Evolutionary conservation across 148 eudicot species (phyloP).

Genomic region (Drosera capensis): DNA sequence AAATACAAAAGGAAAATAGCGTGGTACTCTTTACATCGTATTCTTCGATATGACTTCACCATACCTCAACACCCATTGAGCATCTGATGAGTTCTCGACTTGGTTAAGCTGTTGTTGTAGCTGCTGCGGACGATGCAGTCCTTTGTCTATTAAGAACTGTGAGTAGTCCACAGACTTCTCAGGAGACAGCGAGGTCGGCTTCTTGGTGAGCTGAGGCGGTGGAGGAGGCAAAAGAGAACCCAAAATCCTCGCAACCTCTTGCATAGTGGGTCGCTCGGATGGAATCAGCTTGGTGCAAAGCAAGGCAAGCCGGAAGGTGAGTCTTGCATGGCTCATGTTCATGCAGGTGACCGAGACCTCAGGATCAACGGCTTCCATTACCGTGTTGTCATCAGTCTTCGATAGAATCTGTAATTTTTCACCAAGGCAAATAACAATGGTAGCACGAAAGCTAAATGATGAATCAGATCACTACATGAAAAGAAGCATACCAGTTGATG

Average conservation of each 20-base stretch:
- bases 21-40: background rate
- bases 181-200: conserved; percentile 10
- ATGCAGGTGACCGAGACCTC: conserved; percentile 51
- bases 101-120: conserved; percentile 6
- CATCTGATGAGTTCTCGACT: conserved; percentile 39
- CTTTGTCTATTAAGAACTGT: conserved; percentile 19
- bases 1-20: background rate
- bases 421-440: background rate
- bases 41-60: conserved; percentile 40
- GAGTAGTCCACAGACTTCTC: conserved; percentile 24
- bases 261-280: conserved; percentile 59
- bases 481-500: conserved; percentile 47
- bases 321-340: conserved; percentile 25
- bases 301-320: conserved; percentile 49
- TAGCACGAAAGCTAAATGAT: background rate
- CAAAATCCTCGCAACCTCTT: conserved; percentile 36
- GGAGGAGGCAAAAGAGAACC: conserved; percentile 38
- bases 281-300: conserved; percentile 45
- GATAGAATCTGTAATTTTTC: conserved; percentile 27
- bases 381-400: conserved; percentile 41
- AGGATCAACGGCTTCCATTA: conserved; percentile 58
- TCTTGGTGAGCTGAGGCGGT: conserved; percentile 24
- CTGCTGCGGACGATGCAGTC: conserved; percentile 7
- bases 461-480: background rate
- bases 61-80: conserved; percentile 37